Evolutionary conservation across 169 alveolate genomes (phyloP), one percentile per base, ranked within the genome.

Genomic region (Plasmodium gonderi): DNA sequence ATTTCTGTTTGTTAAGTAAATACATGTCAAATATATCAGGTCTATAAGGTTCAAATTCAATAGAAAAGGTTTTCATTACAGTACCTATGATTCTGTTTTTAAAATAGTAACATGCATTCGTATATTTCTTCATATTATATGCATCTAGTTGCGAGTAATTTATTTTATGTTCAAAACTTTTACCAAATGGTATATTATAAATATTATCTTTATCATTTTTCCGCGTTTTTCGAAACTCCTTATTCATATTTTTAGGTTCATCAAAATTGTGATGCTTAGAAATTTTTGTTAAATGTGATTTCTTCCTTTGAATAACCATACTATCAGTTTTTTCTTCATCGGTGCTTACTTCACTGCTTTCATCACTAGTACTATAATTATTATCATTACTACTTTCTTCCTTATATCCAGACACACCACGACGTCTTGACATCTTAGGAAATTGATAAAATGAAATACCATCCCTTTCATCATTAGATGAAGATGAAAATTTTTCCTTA

Each of bases 11-110:
- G 60, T 69, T 17, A 44, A 82, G 82, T 45, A 49, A 42, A 47
- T 68, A 82, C 51, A 82, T 82, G 54, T 82, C 92, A 82, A 68
- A 82, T 44, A 82, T 38, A 20, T 82, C 36, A 31, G 77, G 67
- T 75, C 92, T 82, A 69, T 68, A 68, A 69, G 29, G 26, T 40
- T 82, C 92, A 69, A 23, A 69, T 82, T 82, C 92, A 47, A 82
- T 82, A 4, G 92, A 82, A 23, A 82, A 75, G 26, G 44, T 45
- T 75, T 82, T 82, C 81, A 68, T 82, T 20, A 26, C 20, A 69
- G 92, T 82, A 51, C 92, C 92, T 14, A 82, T 40, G 14, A 82
- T n/a, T 44, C 78, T 65, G 23, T 69, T 17, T 82, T 82, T 82
- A 26, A 68, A 9, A 68, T 3, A 26, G 45, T 47, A 20, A 69